phyloP scores from a whole-genome alignment of 768 basidiomycete species.

The Hericium erinaceus region DNA sequence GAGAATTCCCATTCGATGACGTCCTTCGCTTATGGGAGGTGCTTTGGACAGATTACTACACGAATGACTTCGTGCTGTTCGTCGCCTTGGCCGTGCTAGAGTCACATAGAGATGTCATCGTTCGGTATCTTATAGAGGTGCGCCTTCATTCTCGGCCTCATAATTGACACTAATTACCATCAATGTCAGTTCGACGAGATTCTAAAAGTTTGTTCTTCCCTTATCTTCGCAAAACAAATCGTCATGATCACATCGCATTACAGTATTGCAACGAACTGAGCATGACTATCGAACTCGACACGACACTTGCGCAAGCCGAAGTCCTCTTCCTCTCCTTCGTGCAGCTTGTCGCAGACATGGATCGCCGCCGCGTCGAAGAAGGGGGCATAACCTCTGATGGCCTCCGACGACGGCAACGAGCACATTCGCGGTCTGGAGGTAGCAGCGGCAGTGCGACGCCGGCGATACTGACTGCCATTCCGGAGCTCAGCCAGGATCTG shows the following conservation, averaged over 20 bases:
- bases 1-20: conserved; percentile 90
- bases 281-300: conserved; percentile 95
- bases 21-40: conserved; percentile 91
- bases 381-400: conserved; percentile 15
- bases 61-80: conserved; percentile 82
- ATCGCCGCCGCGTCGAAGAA: conserved; percentile 65
- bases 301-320: conserved; percentile 92
- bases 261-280: conserved; percentile 91
- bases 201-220: conserved; percentile 40
- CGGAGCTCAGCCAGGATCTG: conserved; percentile 12
- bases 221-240: too few relatives aligned
- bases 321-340: conserved; percentile 91
- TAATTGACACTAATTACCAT: conserved; percentile 2
- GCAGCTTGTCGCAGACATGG: conserved; percentile 82
- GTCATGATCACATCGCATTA: not conserved
- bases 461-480: not conserved
- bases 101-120: conserved; percentile 89
- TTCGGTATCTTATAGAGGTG: conserved; percentile 92
- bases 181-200: conserved; percentile 66
- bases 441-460: conserved; percentile 8
- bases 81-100: conserved; percentile 91
- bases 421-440: too few relatives aligned
- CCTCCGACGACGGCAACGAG: conserved; percentile 23
- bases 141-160: conserved; percentile 13
- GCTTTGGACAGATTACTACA: conserved; percentile 87